phyloP scores from a whole-genome alignment of 108 stramenopile species.

The Chaetoceros tenuissimus region DNA sequence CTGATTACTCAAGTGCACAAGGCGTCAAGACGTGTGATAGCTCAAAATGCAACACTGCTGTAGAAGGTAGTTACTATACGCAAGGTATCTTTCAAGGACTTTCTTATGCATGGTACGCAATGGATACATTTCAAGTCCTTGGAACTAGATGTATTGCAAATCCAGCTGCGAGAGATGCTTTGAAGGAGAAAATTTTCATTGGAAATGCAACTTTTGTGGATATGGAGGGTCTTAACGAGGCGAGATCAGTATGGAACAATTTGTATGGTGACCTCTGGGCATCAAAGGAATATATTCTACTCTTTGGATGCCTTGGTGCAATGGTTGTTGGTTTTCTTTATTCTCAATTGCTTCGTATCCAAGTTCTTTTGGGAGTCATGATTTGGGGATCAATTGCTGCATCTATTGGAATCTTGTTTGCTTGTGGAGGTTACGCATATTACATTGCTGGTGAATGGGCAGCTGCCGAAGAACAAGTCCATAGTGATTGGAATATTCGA shows the following conservation, averaged over 20 bases:
- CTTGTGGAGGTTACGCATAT: slow-evolving; percentile 47
- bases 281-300: slow-evolving; percentile 48
- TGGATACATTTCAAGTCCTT: slow-evolving; percentile 44
- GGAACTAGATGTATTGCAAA: slow-evolving; percentile 41
- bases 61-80: slow-evolving; percentile 25
- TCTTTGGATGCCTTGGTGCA: slow-evolving; percentile 74
- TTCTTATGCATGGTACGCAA: slow-evolving; percentile 58
- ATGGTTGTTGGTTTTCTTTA: slow-evolving; percentile 65
- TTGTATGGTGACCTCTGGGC: slow-evolving; percentile 55
- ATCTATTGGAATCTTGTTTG: slow-evolving; percentile 48
- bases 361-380: slow-evolving; percentile 58
- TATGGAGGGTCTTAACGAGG: background rate
- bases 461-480: slow-evolving; percentile 23
- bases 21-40: slow-evolving; percentile 31
- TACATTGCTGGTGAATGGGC: slow-evolving; percentile 43
- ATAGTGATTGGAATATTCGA: slow-evolving; percentile 30
- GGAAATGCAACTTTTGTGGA: background rate
- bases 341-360: slow-evolving; percentile 67
- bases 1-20: slow-evolving; percentile 29
- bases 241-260: slow-evolving; percentile 32
- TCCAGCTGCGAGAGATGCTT: slow-evolving; percentile 5
- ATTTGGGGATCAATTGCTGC: slow-evolving; percentile 74
- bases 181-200: slow-evolving; percentile 3
- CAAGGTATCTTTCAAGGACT: slow-evolving; percentile 41
- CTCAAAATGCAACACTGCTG: slow-evolving; percentile 22